Conservation (phyloP, 2,329 filamentous ascomycete species). For the Claviceps digitariae region DNA sequence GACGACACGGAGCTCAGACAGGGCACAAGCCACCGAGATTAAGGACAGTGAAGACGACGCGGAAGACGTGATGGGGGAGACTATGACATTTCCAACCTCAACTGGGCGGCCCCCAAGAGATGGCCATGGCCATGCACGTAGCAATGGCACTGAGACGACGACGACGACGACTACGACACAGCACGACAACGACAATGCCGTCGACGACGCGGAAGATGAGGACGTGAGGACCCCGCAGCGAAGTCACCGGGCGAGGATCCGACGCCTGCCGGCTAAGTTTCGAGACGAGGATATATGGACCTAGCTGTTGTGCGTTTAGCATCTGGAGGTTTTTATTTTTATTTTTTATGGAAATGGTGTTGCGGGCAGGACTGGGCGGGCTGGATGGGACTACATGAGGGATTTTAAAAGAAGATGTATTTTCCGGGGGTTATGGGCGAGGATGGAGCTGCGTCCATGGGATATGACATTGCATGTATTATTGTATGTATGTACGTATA, state of each 20-base stretch:
- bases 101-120: background rate
- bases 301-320: constrained; percentile 1
- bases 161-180: constrained; percentile 4
- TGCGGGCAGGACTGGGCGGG: too few relatives aligned
- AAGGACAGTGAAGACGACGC: constrained; percentile 16
- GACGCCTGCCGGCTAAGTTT: constrained; percentile 23
- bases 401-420: too few relatives aligned
- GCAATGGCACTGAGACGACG: background rate
- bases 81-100: background rate
- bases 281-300: constrained; percentile 19
- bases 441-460: too few relatives aligned
- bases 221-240: constrained; percentile 17
- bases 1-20: background rate
- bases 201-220: constrained; percentile 14
- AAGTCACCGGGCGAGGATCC: constrained; percentile 16
- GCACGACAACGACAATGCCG: constrained; percentile 4
- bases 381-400: too few relatives aligned
- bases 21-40: constrained; percentile 12
- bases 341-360: background rate
- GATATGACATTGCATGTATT: too few relatives aligned
- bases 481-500: too few relatives aligned
- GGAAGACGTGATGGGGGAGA: background rate
- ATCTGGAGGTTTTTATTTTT: too few relatives aligned
- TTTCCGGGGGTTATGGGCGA: too few relatives aligned
- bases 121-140: background rate